Percentiles rank a stretch among this genome's conserved stretches.
Conservation (phyloP, 2,329 filamentous ascomycete species). For the Arthrobotrys entomopaga region DNA sequence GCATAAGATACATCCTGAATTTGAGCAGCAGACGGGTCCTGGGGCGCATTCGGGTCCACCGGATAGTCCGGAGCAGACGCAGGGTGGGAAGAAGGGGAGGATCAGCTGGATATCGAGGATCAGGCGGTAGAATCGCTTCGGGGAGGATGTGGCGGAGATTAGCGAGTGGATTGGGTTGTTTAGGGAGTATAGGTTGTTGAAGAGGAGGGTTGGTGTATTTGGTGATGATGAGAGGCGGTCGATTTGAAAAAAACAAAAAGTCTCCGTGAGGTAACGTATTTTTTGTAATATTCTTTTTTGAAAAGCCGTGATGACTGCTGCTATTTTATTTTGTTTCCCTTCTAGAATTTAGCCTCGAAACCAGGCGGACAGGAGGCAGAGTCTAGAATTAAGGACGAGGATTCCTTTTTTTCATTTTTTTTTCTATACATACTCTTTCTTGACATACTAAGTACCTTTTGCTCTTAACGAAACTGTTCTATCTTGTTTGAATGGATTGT, state of each 20-base stretch:
- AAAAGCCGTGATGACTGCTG: neutral
- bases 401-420: no score
- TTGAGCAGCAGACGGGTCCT: slow-evolving; percentile 1
- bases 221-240: slow-evolving; percentile 3
- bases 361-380: no score
- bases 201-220: slow-evolving; percentile 4
- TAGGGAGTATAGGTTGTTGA: slow-evolving; percentile 22
- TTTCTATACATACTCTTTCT: slow-evolving; percentile 4
- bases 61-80: slow-evolving; percentile 14
- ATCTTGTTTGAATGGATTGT: neutral
- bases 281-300: neutral
- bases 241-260: neutral
- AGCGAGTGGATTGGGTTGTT: slow-evolving; percentile 18
- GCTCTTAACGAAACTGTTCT: no score
- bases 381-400: no score
- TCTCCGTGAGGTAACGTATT: neutral
- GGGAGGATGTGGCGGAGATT: slow-evolving; percentile 65
- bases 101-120: slow-evolving; percentile 49
- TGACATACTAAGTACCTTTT: no score
- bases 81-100: slow-evolving; percentile 28
- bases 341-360: no score
- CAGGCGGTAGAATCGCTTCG: slow-evolving; percentile 59
- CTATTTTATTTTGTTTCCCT: neutral
- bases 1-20: slow-evolving; percentile 47
- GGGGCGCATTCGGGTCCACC: neutral